Base-by-base conservation (phyloP, 1,139 yeast genomes). In the Pneumocystis murina region DNA sequence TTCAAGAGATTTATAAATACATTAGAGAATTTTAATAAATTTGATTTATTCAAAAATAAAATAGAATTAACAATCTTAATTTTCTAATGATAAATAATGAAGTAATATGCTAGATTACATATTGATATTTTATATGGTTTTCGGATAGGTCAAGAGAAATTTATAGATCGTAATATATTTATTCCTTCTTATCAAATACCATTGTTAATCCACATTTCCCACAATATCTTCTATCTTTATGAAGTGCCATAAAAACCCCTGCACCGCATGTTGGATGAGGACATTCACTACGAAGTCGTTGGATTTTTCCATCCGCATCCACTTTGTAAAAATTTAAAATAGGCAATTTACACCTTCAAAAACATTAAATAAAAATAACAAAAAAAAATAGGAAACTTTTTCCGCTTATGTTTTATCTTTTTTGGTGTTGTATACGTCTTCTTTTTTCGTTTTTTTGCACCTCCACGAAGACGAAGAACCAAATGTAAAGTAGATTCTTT, bases 401-500 rank as follows among this genome's bases (percentile, higher is more conserved):
- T 92, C 87, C 89, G 96, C 87, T 89, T 90, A 95, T 92, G 97
- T 84, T 83, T 89, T 83, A 92, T 88, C 87, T 91, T 92, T 92
- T 92, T 92, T 85, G 99, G 99, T 79, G 98, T 92, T 84, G 97
- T 91, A 92, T 92, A 94, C 79, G 90, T 97, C 96, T 94, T 94
- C 91, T 90, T 90, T 90, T 88, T 89, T 88, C 95, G 91, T 90
- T 92, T 92, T 87, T 92, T 92, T 87, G 97, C 97, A 36, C 76
- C 75, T 68, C 76, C 76, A 65, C 74, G 72, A 17, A 73, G 71
- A 86, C 98, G 91, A 72, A 92, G 83, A 76, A 92, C 97, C 81
- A 92, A 85, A 82, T 92, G 97, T 72, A 92, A 81, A 71, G 97
- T 92, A 71, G 98, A 92, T 84, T 92, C 98, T 89, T 92, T 92